Evolutionary conservation across 1,284 basidiomycete species (phyloP).

Genomic region (Cutaneotrichosporon mucoides): DNA sequence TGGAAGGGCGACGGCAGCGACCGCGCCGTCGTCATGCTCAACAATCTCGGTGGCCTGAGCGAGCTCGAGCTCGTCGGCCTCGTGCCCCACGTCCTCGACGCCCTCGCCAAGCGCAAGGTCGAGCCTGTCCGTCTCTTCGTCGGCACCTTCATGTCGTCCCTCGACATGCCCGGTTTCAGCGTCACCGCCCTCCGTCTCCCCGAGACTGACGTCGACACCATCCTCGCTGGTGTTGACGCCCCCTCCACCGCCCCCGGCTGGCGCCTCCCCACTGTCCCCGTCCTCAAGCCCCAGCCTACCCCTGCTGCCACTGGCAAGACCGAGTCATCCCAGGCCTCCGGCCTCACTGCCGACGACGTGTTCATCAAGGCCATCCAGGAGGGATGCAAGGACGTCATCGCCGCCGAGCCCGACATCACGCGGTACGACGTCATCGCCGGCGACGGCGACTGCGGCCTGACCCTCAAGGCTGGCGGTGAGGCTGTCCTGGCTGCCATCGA

Average conservation of each 20-base stretch:
- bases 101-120: slow-evolving; percentile 59
- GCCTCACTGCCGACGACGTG: slow-evolving; percentile 8
- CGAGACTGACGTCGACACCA: slow-evolving; percentile 50
- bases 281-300: slow-evolving; percentile 9
- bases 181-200: slow-evolving; percentile 81
- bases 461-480: slow-evolving; percentile 67
- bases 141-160: slow-evolving; percentile 84
- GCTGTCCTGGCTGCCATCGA: slow-evolving; percentile 50
- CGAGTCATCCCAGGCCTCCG: not conserved
- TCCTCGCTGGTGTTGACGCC: slow-evolving; percentile 75
- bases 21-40: slow-evolving; percentile 56
- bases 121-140: slow-evolving; percentile 62
- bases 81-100: slow-evolving; percentile 41
- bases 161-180: slow-evolving; percentile 94
- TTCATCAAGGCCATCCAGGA: slow-evolving; percentile 54
- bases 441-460: slow-evolving; percentile 67
- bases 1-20: slow-evolving; percentile 64
- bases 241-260: slow-evolving; percentile 72
- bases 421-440: slow-evolving; percentile 70
- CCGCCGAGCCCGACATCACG: slow-evolving; percentile 82
- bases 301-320: slow-evolving; percentile 1
- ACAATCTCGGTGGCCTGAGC: slow-evolving; percentile 67
- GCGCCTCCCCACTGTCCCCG: slow-evolving; percentile 39
- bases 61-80: slow-evolving; percentile 78
- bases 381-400: slow-evolving; percentile 67